Base-by-base conservation (phyloP, 306 rosid species). In the Cicer arietinum region DNA sequence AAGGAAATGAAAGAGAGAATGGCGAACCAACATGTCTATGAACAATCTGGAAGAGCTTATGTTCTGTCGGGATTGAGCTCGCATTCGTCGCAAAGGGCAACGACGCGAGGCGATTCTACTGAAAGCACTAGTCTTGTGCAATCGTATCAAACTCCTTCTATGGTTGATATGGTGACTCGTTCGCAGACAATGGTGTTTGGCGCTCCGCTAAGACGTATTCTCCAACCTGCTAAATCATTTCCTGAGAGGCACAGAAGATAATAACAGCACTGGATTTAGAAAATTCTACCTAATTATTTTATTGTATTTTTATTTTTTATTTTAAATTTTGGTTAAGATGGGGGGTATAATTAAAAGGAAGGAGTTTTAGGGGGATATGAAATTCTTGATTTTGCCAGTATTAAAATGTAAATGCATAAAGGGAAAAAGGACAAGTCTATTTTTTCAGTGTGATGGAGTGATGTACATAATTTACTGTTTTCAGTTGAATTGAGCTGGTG, bases 21-120 rank as follows among this genome's bases (percentile, higher is more conserved):
- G 97, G 93, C 91, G 1, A 92, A 76, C 76, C 93, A 82, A 1
- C 95, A 85, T 1, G 85, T 88, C 17, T 94, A 94, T 1, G 96
- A 94, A 88, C 88, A 91, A n/a, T 89, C 99, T 0, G 99, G 99
- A 76, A 84, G 99, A 82, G 99, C 99, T 17, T 95, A 95, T 44
- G 92, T 95, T 45, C 54, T 95, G 40, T 95, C 99, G 14, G 99
- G 99, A 73, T 79, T 95, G 83, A 95, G 99, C 88, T 92, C 99
- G 10, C 99, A 95, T 78, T 89, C 98, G 63, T 88, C 89, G 91
- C 99, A 95, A 80, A 88, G 99, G 82, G 99, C 99, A 66, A 95
- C 99, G 1, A 92, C 97, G 0, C 78, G 99, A 35, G 99, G 99
- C 9, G 91, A 95, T 85, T 92, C 96, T 7, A 88, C 91, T 1